phyloP scores from a whole-genome alignment of 108 stramenopile species.

The Poteriospumella lacustris region DNA sequence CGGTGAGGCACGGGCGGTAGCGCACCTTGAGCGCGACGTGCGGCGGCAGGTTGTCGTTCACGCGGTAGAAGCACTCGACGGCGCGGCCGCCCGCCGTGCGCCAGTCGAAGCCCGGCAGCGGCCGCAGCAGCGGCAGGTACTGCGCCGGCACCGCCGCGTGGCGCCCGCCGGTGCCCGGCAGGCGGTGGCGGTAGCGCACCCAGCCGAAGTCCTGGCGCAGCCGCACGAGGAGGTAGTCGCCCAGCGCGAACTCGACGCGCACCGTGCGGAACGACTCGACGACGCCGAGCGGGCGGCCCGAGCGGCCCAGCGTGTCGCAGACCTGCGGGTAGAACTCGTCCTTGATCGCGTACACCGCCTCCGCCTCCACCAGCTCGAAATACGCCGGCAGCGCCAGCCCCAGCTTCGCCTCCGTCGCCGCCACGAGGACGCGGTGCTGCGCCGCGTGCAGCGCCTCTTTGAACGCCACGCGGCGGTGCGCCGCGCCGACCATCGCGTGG shows the following conservation, averaged over 20 bases:
- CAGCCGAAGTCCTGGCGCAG: not conserved
- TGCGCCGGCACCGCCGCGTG: not conserved
- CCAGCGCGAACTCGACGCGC: not conserved
- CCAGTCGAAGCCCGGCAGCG: not conserved
- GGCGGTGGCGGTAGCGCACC: not conserved
- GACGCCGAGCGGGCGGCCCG: conserved; percentile 10
- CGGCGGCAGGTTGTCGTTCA: not conserved
- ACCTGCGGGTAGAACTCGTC: conserved; percentile 4
- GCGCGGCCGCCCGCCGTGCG: not conserved
- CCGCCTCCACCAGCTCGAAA: not conserved
- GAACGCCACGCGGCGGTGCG: no score
- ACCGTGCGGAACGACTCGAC: not conserved
- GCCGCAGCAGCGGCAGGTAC: not conserved
- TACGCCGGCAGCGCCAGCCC: conserved; percentile 22
- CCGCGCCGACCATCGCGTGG: no score
- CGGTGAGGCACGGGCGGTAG: not conserved
- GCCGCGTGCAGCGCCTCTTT: no score
- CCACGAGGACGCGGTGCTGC: no score
- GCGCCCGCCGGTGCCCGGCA: not conserved
- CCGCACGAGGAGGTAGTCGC: conserved; percentile 1
- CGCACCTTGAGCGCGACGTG: conserved; percentile 13
- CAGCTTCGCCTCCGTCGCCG: no score
- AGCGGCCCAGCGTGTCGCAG: not conserved
- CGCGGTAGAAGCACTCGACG: not conserved
- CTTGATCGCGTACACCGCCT: not conserved